These are phyloP conservation scores for Pichia nanzhaoensis DNA, from an alignment of 805 yeast species.

Conservation along the genomic window DNA sequence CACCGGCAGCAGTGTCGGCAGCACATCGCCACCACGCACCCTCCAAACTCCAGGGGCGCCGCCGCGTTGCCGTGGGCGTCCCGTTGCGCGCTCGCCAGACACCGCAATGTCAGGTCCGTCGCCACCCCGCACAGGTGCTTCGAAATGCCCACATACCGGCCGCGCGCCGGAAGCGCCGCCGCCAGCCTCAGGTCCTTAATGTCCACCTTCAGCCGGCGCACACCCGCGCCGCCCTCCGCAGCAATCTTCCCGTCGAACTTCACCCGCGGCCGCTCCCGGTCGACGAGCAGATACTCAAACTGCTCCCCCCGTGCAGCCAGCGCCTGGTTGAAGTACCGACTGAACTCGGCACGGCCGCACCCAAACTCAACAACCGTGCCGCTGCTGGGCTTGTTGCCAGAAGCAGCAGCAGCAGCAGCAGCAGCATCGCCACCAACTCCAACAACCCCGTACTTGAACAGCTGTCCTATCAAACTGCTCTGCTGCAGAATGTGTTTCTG, in stretches of 20 bases:
- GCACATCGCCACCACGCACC: conserved; percentile 83
- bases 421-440: conserved; percentile 18
- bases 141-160: conserved; percentile 52
- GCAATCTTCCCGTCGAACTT: conserved; percentile 67
- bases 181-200: conserved; percentile 67
- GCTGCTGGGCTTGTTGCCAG: too few relatives aligned
- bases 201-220: conserved; percentile 57
- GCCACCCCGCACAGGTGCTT: conserved; percentile 94
- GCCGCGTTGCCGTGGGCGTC: conserved; percentile 10
- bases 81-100: conserved; percentile 35
- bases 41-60: conserved; percentile 29
- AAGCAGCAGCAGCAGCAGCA: conserved; percentile 9
- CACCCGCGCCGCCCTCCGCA: conserved; percentile 7
- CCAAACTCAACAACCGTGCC: conserved; percentile 77
- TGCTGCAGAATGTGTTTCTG: conserved; percentile 81
- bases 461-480: conserved; percentile 66
- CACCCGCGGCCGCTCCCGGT: conserved; percentile 70
- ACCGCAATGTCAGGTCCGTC: conserved; percentile 74
- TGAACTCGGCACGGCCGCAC: conserved; percentile 82
- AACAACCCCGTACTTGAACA: conserved; percentile 39
- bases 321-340: conserved; percentile 49
- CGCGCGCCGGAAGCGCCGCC: conserved; percentile 29
- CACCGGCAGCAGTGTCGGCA: conserved; percentile 80
- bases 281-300: conserved; percentile 51
- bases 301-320: conserved; percentile 11